phyloP scores from a whole-genome alignment of 192 early-diverging fungal species.

The Pilaira anomala region DNA sequence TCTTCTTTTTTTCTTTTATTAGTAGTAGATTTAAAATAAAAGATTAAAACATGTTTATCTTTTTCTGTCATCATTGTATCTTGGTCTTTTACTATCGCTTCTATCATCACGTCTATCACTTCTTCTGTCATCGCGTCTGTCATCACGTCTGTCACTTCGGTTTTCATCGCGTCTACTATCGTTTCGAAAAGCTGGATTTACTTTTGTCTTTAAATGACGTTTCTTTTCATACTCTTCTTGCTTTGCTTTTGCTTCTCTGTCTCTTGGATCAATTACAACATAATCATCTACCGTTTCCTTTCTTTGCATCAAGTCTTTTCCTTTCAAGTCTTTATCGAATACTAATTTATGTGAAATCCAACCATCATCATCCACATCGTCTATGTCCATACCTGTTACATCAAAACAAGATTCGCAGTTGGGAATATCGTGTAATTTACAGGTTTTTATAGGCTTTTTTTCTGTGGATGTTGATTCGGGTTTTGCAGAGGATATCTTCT shows the following conservation, averaged over 20 bases:
- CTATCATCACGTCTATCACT: neutral
- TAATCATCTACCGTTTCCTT: slow-evolving; percentile 61
- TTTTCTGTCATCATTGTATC: too few species aligned
- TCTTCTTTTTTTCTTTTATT: neutral
- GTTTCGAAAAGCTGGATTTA: slow-evolving; percentile 14
- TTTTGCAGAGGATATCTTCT: slow-evolving; percentile 41
- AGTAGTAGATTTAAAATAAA: too few species aligned
- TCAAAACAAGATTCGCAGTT: slow-evolving; percentile 71
- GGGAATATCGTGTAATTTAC: slow-evolving; percentile 65
- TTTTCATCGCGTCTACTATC: neutral
- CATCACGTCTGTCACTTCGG: neutral
- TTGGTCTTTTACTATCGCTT: too few species aligned
- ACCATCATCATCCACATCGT: slow-evolving; percentile 46
- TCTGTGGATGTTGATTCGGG: slow-evolving; percentile 12
- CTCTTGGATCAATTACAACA: slow-evolving; percentile 65
- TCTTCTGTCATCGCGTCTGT: neutral
- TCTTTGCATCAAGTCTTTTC: slow-evolving; percentile 52
- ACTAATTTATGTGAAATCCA: slow-evolving; percentile 81
- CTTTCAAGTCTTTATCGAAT: slow-evolving; percentile 69
- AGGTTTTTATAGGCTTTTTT: slow-evolving; percentile 44
- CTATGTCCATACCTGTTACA: slow-evolving; percentile 42
- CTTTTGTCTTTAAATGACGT: slow-evolving; percentile 10
- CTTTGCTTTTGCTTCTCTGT: slow-evolving; percentile 23
- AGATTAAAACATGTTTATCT: too few species aligned
- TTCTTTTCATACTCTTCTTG: slow-evolving; percentile 19